These are phyloP conservation scores for Aureobasidium sp. DNA, from an alignment of 2,329 filamentous ascomycete species.

Conservation along the genomic window DNA sequence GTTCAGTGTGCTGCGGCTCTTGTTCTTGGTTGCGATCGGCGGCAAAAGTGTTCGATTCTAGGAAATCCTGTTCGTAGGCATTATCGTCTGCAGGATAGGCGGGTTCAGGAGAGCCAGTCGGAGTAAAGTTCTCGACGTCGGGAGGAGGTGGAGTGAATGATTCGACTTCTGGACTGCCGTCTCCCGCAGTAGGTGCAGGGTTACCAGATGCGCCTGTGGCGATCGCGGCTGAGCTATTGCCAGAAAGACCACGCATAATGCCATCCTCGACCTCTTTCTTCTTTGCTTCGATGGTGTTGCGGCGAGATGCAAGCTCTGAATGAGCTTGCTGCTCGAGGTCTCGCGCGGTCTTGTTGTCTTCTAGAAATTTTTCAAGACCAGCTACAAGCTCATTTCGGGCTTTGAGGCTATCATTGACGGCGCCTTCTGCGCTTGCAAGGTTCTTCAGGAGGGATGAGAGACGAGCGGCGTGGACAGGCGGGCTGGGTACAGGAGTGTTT, in stretches of 20 bases:
- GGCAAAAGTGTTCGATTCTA: conserved; percentile 18
- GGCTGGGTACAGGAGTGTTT: conserved; percentile 60
- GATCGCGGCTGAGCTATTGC: conserved; percentile 6
- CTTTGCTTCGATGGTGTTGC: conserved; percentile 66
- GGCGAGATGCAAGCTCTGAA: conserved; percentile 59
- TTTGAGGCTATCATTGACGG: conserved; percentile 83
- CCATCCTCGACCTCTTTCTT: conserved; percentile 84
- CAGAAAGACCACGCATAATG: conserved; percentile 77
- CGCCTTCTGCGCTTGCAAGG: conserved; percentile 78
- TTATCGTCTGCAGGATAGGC: conserved; percentile 22
- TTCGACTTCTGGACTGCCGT: conserved; percentile 34
- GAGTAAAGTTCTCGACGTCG: conserved; percentile 78
- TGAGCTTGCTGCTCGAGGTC: conserved; percentile 61
- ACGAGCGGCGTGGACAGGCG: conserved; percentile 85
- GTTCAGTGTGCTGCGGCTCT: conserved; percentile 25
- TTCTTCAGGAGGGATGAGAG: conserved; percentile 85
- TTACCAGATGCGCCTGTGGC: conserved; percentile 24
- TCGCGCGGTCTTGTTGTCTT: conserved; percentile 63
- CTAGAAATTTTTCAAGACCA: conserved; percentile 75
- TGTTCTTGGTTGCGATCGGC: conserved; percentile 23
- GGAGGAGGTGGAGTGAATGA: conserved; percentile 61
- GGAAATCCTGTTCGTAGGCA: conserved; percentile 14
- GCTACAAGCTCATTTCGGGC: conserved; percentile 70
- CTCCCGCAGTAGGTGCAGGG: conserved; percentile 18
- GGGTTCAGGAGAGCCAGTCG: conserved; percentile 51